Evolutionary conservation across 768 basidiomycete species (phyloP), one percentile per base, ranked within the genome.

Genomic region (Coprinopsis sp.): DNA sequence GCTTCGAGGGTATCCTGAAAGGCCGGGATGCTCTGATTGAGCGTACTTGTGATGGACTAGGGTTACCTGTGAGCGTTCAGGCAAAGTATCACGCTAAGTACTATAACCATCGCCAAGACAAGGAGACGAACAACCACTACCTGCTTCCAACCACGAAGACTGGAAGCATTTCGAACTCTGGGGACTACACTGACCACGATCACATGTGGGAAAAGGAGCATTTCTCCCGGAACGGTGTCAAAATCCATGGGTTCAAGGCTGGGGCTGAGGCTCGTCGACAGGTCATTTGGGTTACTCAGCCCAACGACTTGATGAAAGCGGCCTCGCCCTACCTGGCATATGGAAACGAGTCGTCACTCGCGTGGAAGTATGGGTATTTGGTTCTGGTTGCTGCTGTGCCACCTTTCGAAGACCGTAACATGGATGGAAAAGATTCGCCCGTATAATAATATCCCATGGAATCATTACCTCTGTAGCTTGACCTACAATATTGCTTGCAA

Each of bases 11-110:
- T 2, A 53, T 50, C 21, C 54, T 69, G 21, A 68, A 68, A 50
- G 66, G 65, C 1, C 51, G 28, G 4, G 66, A 70, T 30, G 64
- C 58, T 4, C 44, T 53, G 5, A 43, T 65, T 18, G 37, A 47
- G 18, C 43, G 51, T 8, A 46, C 53, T 18, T 59, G 63, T 30
- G 28, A 48, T 4, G 25, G 43, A 0, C 53, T 66, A 2, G 44
- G 33, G 3, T 45, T 64, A 8, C 21, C 54, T 2, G 48, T 50
- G 28, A 33, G 49, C 11, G 31, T 66, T 29, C 53, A 54, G 42
- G 54, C 54, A 3, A 19, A 60, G 4, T 63, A 65, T 37, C 8
- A 27, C 11, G 44, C 7, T 7, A 18, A 37, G n/a, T n/a, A n/a
- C n/a, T n/a, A n/a, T n/a, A n/a, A n/a, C n/a, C n/a, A n/a, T n/a